Conservation (phyloP, 2,329 filamentous ascomycete genomes). For the Didymosphaeria variabile region DNA sequence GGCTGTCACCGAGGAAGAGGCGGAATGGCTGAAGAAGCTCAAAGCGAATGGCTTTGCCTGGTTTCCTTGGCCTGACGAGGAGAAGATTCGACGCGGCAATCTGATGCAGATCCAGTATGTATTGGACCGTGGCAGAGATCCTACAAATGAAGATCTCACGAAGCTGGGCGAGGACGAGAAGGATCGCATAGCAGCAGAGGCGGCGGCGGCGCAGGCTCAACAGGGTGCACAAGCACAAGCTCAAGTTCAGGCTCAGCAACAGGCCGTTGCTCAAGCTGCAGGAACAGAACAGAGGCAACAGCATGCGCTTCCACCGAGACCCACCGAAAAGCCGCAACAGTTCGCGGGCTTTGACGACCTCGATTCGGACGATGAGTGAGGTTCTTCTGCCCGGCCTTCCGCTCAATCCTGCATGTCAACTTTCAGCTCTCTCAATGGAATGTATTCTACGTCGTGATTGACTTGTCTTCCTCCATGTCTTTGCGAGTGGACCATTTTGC, state of each 20-base stretch:
- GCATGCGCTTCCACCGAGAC: constrained; percentile 7
- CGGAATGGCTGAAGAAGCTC: constrained; percentile 46
- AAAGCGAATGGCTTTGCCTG: constrained; percentile 57
- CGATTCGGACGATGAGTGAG: constrained; percentile 15
- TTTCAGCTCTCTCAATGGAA: too few relatives aligned
- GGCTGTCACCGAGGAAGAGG: constrained; percentile 41
- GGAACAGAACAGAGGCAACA: constrained; percentile 4
- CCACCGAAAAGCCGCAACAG: constrained; percentile 8
- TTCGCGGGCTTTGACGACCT: constrained; percentile 19
- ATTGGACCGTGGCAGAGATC: constrained; percentile 69
- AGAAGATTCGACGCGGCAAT: constrained; percentile 73
- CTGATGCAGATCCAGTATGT: constrained; percentile 70
- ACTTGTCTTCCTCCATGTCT: too few relatives aligned
- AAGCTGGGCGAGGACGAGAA: constrained; percentile 20
- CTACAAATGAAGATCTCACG: constrained; percentile 35
- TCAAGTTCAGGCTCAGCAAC: constrained; percentile 4
- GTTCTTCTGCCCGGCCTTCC: not conserved
- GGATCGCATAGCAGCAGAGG: constrained; percentile 16
- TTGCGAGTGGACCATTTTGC: too few relatives aligned
- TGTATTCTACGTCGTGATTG: too few relatives aligned
- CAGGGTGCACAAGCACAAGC: constrained; percentile 9
- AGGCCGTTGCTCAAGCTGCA: constrained; percentile 10
- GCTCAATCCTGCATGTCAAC: not conserved
- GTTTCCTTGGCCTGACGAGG: constrained; percentile 78
- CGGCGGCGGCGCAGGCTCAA: constrained; percentile 4